Evolutionary conservation across 2,329 filamentous ascomycete genomes (phyloP).

Genomic region (Monosporascus sp.): DNA sequence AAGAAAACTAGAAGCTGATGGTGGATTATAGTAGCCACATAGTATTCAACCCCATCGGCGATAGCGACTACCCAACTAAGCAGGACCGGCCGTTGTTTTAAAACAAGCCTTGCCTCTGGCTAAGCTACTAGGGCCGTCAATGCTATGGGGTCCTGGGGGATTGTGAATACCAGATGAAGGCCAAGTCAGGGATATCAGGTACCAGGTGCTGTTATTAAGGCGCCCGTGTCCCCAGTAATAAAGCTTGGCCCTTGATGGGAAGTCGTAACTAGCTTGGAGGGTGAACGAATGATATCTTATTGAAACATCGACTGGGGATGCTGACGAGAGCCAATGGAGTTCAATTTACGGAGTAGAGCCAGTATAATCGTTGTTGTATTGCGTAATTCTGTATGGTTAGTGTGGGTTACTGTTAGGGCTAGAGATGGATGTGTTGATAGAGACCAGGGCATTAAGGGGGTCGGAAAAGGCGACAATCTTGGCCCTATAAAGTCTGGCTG

Average conservation of each 20-base stretch:
- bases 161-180: too few relatives aligned
- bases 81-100: neutral
- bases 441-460: too few relatives aligned
- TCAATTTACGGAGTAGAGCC: conserved; percentile 10
- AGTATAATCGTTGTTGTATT: neutral
- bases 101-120: neutral
- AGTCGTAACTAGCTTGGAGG: conserved; percentile 1
- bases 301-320: conserved; percentile 5
- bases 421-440: neutral
- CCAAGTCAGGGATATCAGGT: neutral
- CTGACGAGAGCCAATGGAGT: conserved; percentile 16
- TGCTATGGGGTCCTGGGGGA: neutral
- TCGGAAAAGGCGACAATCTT: too few relatives aligned
- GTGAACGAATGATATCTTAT: conserved; percentile 16
- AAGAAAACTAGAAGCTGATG: conserved; percentile 2
- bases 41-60: neutral
- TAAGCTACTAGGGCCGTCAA: neutral
- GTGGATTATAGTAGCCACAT: neutral
- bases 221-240: neutral
- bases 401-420: neutral
- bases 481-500: neutral
- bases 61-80: neutral
- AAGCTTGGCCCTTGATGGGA: neutral
- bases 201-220: neutral
- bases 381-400: too few relatives aligned